Percentiles rank a stretch among this genome's conserved stretches.
These are phyloP conservation scores for Chalaropsis thielavioides DNA, from an alignment of 2,329 filamentous ascomycete genomes.

Conservation along the genomic window DNA sequence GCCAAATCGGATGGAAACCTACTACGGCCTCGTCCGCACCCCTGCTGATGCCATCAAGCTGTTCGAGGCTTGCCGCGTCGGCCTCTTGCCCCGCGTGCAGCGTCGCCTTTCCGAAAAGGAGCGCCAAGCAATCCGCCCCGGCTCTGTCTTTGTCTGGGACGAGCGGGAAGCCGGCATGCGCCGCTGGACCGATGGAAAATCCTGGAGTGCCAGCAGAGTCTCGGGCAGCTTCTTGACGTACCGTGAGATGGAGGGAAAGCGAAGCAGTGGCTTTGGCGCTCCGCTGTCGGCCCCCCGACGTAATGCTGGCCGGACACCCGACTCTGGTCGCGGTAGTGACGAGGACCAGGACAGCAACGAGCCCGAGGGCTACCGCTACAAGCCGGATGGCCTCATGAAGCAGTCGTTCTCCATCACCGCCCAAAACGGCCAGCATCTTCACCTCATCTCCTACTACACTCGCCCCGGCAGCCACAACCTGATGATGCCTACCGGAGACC, in stretches of 20 bases:
- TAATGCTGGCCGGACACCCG: constrained; percentile 61
- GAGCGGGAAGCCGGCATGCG: constrained; percentile 97
- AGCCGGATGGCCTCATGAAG: constrained; percentile 96
- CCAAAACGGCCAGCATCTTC: constrained; percentile 71
- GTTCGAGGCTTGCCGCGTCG: constrained; percentile 91
- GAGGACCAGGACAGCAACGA: constrained; percentile 75
- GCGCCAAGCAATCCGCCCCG: constrained; percentile 85
- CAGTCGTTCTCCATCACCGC: constrained; percentile 99
- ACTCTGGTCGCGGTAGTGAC: constrained; percentile 66
- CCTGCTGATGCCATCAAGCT: constrained; percentile 92
- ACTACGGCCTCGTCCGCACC: constrained; percentile 88
- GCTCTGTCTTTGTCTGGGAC: constrained; percentile 99
- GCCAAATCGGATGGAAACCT: constrained; percentile 71
- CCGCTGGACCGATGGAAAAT: constrained; percentile 96
- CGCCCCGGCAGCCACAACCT: constrained; percentile 59
- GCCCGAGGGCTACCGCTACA: constrained; percentile 85
- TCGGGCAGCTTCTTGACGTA: constrained; percentile 97
- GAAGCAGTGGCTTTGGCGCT: constrained; percentile 60
- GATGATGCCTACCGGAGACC: constrained; percentile 68
- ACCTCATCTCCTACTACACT: constrained; percentile 94
- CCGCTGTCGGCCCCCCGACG: constrained; percentile 29
- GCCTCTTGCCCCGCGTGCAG: constrained; percentile 80
- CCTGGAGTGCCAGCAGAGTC: constrained; percentile 94
- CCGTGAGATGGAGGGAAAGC: constrained; percentile 96
- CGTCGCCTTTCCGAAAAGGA: constrained; percentile 91